Evolutionary conservation across 768 basidiomycete genomes (phyloP), one percentile per base, ranked within the genome.

Genomic region (Strobilomyces confusus): DNA sequence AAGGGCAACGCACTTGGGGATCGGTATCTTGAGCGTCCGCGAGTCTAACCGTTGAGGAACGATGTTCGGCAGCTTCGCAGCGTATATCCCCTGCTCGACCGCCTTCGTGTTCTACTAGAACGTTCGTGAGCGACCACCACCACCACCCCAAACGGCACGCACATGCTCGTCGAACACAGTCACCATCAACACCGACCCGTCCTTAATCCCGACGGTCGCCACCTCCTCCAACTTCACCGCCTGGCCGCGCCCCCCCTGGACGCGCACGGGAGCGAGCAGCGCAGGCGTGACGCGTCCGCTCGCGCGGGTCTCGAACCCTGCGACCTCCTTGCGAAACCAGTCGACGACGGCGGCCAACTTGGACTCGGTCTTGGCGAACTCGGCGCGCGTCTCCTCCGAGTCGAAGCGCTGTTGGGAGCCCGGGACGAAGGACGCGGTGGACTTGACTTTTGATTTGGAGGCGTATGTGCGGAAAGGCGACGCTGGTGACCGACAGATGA

Each of bases 131-230:
- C 51, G 52, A 54, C 64, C n/a, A 22, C n/a, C 6, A 13, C 25
- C 30, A 15, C 9, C 6, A 11, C n/a, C n/a, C 19, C 13, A 36
- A 25, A 17, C 15, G 14, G 8, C 3, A 71, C 82, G 74, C 67
- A 92, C 91, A 64, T 81, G 73, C 65, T 89, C 86, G 49, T 92
- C 86, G 61, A 89, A 92, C 29, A 89, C 75, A 4, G 87, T 89
- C 12, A 93, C 75, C 23, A 92, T 58, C 52, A 93, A 70, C 49
- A 79, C 78, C 7, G 86, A 80, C 1, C 91, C 91, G 48, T 93
- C 88, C 56, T 84, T 75, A 36, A 93, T 82, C 9, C 91, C 90
- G 19, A 26, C 26, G 26, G 26, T 26, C 26, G 26, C 26, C 26
- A 26, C 64, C 49, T 90, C 86, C 38, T 90, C 84, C 34, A 93